Evolutionary conservation across 129 eudicot genomes (phyloP), one percentile per base, ranked within the genome.

Genomic region (Centrapalus pauciflorus): DNA sequence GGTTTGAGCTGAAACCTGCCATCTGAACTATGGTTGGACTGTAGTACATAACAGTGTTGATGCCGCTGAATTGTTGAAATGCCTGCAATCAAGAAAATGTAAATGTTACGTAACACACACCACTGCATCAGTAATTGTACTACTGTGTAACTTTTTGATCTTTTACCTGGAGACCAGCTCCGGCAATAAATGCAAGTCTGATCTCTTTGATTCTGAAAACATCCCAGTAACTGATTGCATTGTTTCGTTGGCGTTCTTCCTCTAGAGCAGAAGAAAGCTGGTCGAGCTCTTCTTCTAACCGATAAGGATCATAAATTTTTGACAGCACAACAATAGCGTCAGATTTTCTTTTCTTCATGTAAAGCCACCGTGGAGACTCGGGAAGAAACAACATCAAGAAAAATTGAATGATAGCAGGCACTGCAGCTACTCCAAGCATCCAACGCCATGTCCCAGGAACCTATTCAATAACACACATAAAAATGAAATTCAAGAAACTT

Each of bases 111-210:
- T 17, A 37, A 5, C 7, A 33, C 16, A 8, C 24, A 12, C 45
- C 46, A 4, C 17, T 40, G n/a, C n/a, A n/a, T n/a, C n/a, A n/a
- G n/a, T n/a, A n/a, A n/a, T n/a, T n/a, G n/a, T n/a, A n/a, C n/a
- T n/a, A n/a, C n/a, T n/a, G n/a, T n/a, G n/a, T n/a, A n/a, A n/a
- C n/a, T n/a, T n/a, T n/a, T n/a, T n/a, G n/a, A n/a, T n/a, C n/a
- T n/a, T n/a, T 50, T 79, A 85, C 97, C 88, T 84, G 93, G 29
- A 90, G 90, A 73, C 96, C 94, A 62, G 90, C 97, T 20, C 97
- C 96, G 1, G 89, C 94, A 5, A 87, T 20, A 79, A 91, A 87
- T 1, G 96, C 97, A 74, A 84, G 91, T 70, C 97, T 71, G 55
- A 84, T 67, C 72, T 84, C 90, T 77, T 82, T 87, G 4, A 58